phyloP scores from a whole-genome alignment of 805 yeast species.

The Tetrapisispora namnaoensis region DNA sequence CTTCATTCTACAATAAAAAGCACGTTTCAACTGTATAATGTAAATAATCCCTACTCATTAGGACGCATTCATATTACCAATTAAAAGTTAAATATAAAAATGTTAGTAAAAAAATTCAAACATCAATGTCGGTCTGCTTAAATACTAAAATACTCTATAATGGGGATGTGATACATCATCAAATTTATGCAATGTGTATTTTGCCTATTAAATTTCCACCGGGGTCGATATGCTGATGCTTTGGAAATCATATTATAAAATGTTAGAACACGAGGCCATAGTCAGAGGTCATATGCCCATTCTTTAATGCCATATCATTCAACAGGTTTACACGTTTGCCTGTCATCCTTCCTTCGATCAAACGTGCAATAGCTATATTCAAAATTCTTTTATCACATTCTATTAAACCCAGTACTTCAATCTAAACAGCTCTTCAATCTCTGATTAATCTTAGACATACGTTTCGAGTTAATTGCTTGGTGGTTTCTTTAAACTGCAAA shows the following conservation, averaged over 20 bases:
- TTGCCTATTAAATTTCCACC: no score
- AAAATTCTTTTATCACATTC: no score
- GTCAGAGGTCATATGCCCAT: no score
- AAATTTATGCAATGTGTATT: no score
- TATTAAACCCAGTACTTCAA: neutral
- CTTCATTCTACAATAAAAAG: slow-evolving; percentile 52
- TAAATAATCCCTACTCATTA: neutral
- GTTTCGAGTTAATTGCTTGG: slow-evolving; percentile 6
- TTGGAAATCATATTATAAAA: neutral
- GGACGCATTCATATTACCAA: neutral
- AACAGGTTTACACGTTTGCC: no score
- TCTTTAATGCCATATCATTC: no score
- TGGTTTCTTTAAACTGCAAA: neutral
- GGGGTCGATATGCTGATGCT: no score
- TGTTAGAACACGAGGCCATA: no score
- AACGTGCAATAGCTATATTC: no score
- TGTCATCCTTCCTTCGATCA: no score
- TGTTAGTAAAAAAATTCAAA: slow-evolving; percentile 1
- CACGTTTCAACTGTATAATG: neutral
- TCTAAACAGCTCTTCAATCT: neutral
- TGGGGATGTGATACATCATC: neutral
- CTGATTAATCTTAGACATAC: slow-evolving; percentile 1
- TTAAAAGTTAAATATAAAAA: neutral
- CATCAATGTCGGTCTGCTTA: neutral
- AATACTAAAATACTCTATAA: neutral